These are phyloP conservation scores for Fusarium protoensiforme DNA, from an alignment of 2,329 filamentous ascomycete species.

Conservation along the genomic window DNA sequence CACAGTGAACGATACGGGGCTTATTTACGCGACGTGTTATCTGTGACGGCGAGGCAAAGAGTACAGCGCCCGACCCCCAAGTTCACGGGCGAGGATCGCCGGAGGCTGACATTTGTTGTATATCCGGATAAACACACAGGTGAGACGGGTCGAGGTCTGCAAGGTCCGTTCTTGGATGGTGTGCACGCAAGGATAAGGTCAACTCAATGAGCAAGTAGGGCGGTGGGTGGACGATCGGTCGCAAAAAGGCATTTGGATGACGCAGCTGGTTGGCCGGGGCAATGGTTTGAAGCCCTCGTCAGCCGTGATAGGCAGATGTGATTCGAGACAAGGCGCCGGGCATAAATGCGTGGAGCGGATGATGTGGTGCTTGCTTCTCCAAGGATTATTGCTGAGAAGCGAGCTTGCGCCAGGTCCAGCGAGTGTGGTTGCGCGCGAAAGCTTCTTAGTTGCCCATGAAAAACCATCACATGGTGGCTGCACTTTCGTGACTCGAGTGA, in stretches of 20 bases:
- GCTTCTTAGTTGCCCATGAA: constrained; percentile 5
- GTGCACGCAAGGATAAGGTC: neutral
- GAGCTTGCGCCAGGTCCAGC: constrained; percentile 1
- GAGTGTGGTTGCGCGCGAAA: constrained; percentile 4
- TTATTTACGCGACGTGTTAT: constrained; percentile 6
- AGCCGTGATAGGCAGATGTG: constrained; percentile 25
- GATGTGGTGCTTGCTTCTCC: constrained; percentile 17
- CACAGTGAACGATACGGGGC: constrained; percentile 1
- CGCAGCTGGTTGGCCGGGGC: constrained; percentile 5
- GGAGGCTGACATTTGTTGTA: neutral
- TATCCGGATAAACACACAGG: constrained; percentile 1
- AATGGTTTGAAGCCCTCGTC: constrained; percentile 15
- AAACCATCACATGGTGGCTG: constrained; percentile 35
- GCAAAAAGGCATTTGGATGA: constrained; percentile 18
- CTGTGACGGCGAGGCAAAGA: neutral
- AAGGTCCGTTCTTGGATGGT: neutral
- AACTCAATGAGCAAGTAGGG: neutral
- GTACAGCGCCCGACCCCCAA: neutral
- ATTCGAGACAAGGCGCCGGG: constrained; percentile 13
- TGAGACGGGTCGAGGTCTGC: neutral
- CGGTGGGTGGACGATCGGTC: constrained; percentile 11
- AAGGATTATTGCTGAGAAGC: constrained; percentile 13
- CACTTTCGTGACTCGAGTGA: constrained; percentile 30
- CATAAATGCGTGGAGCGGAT: constrained; percentile 20
- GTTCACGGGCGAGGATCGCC: neutral